These are phyloP conservation scores for Niveomyces coronatus DNA, from an alignment of 2,329 filamentous ascomycete genomes.

Conservation along the genomic window DNA sequence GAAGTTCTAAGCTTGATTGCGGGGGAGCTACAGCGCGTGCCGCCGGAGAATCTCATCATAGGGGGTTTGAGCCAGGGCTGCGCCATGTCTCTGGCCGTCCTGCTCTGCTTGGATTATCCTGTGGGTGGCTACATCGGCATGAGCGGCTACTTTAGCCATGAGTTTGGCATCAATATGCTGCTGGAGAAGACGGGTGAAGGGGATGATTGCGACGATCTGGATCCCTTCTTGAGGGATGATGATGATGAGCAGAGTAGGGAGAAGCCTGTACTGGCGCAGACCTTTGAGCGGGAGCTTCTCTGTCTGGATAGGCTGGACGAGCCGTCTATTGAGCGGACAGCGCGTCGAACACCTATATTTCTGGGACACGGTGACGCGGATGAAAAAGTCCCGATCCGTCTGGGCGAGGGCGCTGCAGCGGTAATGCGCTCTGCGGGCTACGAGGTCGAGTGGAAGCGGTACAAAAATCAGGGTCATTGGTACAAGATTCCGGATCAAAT, in stretches of 20 bases:
- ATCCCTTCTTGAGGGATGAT: constrained; percentile 15
- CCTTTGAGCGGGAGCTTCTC: constrained; percentile 12
- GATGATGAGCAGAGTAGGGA: constrained; percentile 6
- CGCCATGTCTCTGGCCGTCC: constrained; percentile 31
- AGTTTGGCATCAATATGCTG: constrained; percentile 22
- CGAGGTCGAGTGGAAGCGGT: constrained; percentile 28
- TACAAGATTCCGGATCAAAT: constrained; percentile 37
- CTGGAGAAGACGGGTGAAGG: constrained; percentile 8
- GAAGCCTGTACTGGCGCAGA: constrained; percentile 16
- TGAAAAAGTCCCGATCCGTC: constrained; percentile 23
- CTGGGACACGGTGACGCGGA: constrained; percentile 32
- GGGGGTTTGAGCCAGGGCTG: constrained; percentile 45
- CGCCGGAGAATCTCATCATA: constrained; percentile 31
- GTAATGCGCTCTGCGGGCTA: constrained; percentile 22
- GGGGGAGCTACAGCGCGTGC: constrained; percentile 21
- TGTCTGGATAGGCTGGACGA: neutral
- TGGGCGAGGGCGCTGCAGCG: constrained; percentile 22
- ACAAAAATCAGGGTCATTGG: constrained; percentile 34
- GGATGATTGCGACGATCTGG: constrained; percentile 11
- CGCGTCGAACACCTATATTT: constrained; percentile 27
- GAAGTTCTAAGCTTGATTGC: constrained; percentile 25
- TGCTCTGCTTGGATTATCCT: constrained; percentile 27
- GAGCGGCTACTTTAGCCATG: constrained; percentile 35
- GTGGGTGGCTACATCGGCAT: constrained; percentile 37
- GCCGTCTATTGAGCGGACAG: constrained; percentile 1